Evolutionary conservation across 2,329 filamentous ascomycete species (phyloP).

Genomic region (Colletotrichum phormii): DNA sequence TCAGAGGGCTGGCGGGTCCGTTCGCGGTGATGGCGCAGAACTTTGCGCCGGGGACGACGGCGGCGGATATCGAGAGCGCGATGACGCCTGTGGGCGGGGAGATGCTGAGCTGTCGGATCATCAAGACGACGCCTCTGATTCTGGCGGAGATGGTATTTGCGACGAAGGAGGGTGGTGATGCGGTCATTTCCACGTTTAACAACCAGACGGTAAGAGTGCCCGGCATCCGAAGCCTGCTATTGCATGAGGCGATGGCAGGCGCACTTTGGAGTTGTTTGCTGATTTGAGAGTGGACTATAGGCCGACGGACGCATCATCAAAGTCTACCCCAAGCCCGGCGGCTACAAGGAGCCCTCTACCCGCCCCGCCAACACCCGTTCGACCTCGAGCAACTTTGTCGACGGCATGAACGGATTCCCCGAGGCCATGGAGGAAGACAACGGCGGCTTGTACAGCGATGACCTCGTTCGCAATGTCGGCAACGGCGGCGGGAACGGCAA

Average conservation of each 20-base stretch:
- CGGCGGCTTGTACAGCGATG: slow-evolving; percentile 63
- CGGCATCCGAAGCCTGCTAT: not conserved
- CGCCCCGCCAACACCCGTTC: slow-evolving; percentile 41
- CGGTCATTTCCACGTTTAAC: slow-evolving; percentile 81
- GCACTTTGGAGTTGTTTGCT: not conserved
- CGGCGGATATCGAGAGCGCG: slow-evolving; percentile 84
- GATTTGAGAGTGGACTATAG: slow-evolving; percentile 49
- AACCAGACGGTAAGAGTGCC: slow-evolving; percentile 72
- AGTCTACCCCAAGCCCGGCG: slow-evolving; percentile 75
- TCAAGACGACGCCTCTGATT: slow-evolving; percentile 76
- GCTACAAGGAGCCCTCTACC: slow-evolving; percentile 44
- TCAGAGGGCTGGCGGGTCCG: slow-evolving; percentile 79
- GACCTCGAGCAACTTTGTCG: slow-evolving; percentile 57
- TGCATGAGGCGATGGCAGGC: not conserved
- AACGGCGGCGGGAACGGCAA: not conserved
- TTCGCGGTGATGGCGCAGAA: slow-evolving; percentile 82
- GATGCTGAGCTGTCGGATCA: slow-evolving; percentile 73
- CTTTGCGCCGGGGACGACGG: slow-evolving; percentile 84
- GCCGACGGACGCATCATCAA: slow-evolving; percentile 81
- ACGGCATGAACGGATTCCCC: slow-evolving; percentile 66
- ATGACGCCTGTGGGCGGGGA: slow-evolving; percentile 81
- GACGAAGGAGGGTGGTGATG: slow-evolving; percentile 78
- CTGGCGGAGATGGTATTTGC: slow-evolving; percentile 83
- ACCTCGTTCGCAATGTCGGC: slow-evolving; percentile 45
- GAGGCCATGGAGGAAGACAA: slow-evolving; percentile 57